Percentiles rank a stretch among this genome's conserved stretches.
Evolutionary conservation across 2,329 filamentous ascomycete species (phyloP).

Genomic region (Endothia cerciana): DNA sequence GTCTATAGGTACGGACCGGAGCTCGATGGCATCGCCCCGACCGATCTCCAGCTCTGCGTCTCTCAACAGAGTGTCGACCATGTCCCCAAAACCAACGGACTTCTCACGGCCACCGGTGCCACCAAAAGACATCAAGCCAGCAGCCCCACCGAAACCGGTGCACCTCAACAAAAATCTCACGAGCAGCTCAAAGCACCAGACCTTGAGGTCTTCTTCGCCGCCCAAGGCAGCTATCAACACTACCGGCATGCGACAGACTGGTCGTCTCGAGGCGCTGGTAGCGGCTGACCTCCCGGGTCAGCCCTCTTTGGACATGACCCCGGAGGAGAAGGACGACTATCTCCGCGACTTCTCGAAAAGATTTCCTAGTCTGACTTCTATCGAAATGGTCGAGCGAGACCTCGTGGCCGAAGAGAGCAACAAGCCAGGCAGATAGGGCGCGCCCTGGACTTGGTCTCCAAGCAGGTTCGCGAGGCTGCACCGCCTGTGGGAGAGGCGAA

Average conservation of each 20-base stretch:
- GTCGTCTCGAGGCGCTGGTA: constrained; percentile 44
- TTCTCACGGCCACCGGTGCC: constrained; percentile 36
- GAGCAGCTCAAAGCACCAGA: constrained; percentile 19
- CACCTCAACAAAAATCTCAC: constrained; percentile 62
- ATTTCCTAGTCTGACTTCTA: constrained; percentile 80
- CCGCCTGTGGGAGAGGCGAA: constrained; percentile 19
- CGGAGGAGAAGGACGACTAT: constrained; percentile 67
- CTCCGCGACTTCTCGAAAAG: constrained; percentile 76
- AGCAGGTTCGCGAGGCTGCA: constrained; percentile 20
- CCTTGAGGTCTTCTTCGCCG: constrained; percentile 46
- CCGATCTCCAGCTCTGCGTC: constrained; percentile 26
- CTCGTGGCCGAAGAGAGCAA: constrained; percentile 44
- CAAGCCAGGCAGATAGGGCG: constrained; percentile 28
- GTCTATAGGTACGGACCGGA: constrained; percentile 43
- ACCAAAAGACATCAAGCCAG: constrained; percentile 46
- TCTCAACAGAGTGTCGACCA: constrained; percentile 31
- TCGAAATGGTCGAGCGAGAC: constrained; percentile 86
- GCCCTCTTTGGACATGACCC: constrained; percentile 58
- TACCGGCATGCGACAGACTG: constrained; percentile 35
- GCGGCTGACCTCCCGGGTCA: constrained; percentile 52
- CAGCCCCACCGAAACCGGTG: constrained; percentile 63
- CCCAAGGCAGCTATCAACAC: constrained; percentile 43
- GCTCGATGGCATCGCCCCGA: constrained; percentile 35
- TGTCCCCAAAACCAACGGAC: constrained; percentile 14
- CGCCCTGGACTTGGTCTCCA: constrained; percentile 25